phyloP scores from a whole-genome alignment of 176 grass and related monocot genomes.

The Saccharum officinarum region DNA sequence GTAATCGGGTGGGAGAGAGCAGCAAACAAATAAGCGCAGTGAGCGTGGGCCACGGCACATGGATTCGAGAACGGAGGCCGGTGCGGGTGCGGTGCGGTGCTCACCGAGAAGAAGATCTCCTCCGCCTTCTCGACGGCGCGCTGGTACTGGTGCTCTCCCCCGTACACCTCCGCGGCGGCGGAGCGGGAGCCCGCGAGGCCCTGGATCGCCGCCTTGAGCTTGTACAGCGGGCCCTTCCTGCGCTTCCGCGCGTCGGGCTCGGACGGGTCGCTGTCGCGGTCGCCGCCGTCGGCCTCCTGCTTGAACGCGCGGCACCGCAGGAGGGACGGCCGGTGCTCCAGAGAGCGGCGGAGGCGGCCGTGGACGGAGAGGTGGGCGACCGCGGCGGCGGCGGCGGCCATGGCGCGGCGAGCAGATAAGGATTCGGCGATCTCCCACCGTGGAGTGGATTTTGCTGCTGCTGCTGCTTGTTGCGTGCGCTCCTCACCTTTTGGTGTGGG shows the following conservation, averaged over 20 bases:
- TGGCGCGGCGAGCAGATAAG: conserved; percentile 32
- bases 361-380: conserved; percentile 48
- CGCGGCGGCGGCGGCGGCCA: conserved; percentile 54
- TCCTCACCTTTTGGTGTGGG: neutral
- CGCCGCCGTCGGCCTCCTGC: conserved; percentile 47
- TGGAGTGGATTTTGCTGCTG: no score
- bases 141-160: conserved; percentile 71
- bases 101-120: conserved; percentile 97
- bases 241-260: conserved; percentile 36
- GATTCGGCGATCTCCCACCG: neutral
- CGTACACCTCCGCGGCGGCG: conserved; percentile 45
- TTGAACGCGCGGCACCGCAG: conserved; percentile 56
- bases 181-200: conserved; percentile 58
- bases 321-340: conserved; percentile 18
- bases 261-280: conserved; percentile 31
- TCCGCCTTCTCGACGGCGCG: conserved; percentile 84
- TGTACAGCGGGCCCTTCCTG: conserved; percentile 84
- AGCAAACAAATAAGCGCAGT: neutral
- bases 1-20: neutral
- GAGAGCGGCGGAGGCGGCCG: conserved; percentile 33
- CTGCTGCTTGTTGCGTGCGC: neutral
- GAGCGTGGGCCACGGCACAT: no score
- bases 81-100: conserved; percentile 46
- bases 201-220: conserved; percentile 70
- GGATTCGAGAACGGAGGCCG: conserved; percentile 4